A percentile compares a stretch with the other conserved stretches of the same genome.
These are phyloP conservation scores for Deuterostichococcus epilithicus DNA, from an alignment of 139 green algal species.

Conservation along the genomic window DNA sequence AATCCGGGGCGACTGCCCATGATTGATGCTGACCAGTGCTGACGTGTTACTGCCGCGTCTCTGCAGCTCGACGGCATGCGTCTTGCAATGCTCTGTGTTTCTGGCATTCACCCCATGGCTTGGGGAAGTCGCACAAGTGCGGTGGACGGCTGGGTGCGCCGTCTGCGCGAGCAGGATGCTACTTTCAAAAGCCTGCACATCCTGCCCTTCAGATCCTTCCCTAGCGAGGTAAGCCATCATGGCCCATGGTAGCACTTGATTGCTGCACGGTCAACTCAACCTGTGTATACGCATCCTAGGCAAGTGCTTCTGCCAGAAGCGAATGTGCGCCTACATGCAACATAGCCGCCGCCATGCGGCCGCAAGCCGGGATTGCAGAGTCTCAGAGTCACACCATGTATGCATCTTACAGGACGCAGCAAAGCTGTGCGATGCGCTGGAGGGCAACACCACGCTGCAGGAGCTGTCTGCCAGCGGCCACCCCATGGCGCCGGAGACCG, in stretches of 20 bases:
- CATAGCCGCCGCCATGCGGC: too few relatives aligned
- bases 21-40: too few relatives aligned
- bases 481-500: conserved; percentile 1
- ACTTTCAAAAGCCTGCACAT: conserved; percentile 9
- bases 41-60: too few relatives aligned
- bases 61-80: too few relatives aligned
- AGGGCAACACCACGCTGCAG: conserved; percentile 12
- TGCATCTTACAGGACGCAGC: conserved; percentile 42
- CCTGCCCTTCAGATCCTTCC: conserved; percentile 8
- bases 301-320: too few relatives aligned
- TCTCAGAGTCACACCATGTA: too few relatives aligned
- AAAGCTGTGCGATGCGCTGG: conserved; percentile 28
- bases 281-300: not conserved
- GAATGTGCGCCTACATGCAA: too few relatives aligned
- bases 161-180: conserved; percentile 9
- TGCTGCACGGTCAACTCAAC: not conserved
- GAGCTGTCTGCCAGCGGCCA: conserved; percentile 18
- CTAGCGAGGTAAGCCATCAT: conserved; percentile 9
- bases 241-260: not conserved
- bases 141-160: conserved; percentile 8
- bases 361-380: too few relatives aligned
- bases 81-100: too few relatives aligned
- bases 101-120: conserved; percentile 1
- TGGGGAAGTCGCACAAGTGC: conserved; percentile 12
- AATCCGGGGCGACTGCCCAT: too few relatives aligned